These are phyloP conservation scores for Medakamo hakoo DNA, from an alignment of 139 green algal species.

Conservation along the genomic window DNA sequence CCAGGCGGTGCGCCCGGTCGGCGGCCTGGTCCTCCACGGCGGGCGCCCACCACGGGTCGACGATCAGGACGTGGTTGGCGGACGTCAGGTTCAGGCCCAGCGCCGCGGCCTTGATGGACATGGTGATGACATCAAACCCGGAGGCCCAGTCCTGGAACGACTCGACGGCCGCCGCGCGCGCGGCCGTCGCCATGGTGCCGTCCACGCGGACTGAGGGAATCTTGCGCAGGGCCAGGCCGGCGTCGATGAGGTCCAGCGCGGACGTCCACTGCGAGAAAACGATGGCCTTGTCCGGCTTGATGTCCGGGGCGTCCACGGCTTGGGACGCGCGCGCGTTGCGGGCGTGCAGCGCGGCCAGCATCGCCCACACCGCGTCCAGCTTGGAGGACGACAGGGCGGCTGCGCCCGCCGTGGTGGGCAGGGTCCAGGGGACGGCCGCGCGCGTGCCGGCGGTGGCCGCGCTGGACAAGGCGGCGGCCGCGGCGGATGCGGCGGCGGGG, in stretches of 20 bases:
- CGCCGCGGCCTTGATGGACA: constrained; percentile 59
- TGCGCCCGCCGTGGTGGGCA: not conserved
- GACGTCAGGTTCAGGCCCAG: constrained; percentile 77
- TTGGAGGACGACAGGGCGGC: constrained; percentile 9
- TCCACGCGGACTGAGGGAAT: constrained; percentile 55
- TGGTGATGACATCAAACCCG: constrained; percentile 29
- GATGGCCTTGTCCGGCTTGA: constrained; percentile 48
- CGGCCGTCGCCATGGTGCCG: constrained; percentile 57
- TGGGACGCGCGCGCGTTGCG: constrained; percentile 1
- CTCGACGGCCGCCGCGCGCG: constrained; percentile 46
- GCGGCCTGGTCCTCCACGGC: constrained; percentile 74
- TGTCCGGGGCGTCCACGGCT: not conserved
- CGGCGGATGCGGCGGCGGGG: too few relatives aligned
- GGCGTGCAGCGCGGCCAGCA: constrained; percentile 15
- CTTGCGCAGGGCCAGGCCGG: constrained; percentile 24
- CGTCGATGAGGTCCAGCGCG: constrained; percentile 82
- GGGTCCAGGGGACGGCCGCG: not conserved
- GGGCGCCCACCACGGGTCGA: constrained; percentile 31
- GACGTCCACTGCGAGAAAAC: constrained; percentile 87
- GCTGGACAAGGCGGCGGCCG: too few relatives aligned
- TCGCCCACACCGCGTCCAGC: constrained; percentile 24
- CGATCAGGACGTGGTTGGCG: constrained; percentile 81
- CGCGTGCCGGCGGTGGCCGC: not conserved
- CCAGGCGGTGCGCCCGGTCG: constrained; percentile 80
- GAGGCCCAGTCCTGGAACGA: constrained; percentile 46